Evolutionary conservation across 73 alveolate genomes (phyloP), one percentile per base, ranked within the genome.

Genomic region (Tetrahymena thermophila): DNA sequence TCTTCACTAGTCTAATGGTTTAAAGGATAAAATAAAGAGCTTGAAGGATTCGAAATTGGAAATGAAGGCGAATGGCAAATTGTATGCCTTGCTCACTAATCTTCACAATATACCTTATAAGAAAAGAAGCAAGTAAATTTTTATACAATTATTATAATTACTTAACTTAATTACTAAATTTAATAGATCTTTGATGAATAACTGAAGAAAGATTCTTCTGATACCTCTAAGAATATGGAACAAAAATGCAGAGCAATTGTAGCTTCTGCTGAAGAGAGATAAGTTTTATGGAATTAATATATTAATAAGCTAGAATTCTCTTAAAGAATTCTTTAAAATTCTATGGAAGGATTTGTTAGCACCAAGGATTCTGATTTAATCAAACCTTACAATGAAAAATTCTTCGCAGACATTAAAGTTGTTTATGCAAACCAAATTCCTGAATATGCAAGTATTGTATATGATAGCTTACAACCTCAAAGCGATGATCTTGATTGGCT

Each of bases 301-400:
- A 35, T 85, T 35, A 93, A 95, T 95, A 56, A 95, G 4, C 35
- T 50, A 85, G 94, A 95, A 56, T 94, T 85, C 93, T 95, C 97
- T 19, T 57, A 58, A 10, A 95, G 94, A 57, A 43, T 85, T 6
- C 83, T 50, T 0, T 93, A 94, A 50, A 94, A 95, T 35, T 95
- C 95, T 43, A 95, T 95, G 97, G 56, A 34, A 85, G 97, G 97
- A 34, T 95, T 95, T 93, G 94, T 85, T n/a, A 95, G 84, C 84
- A 93, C 93, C 8, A 89, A 85, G 37, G 56, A 94, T 35, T 43
- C 43, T 44, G 84, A n/a, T 15, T 42, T 16, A 16, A 28, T 85
- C 21, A 93, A 50, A 37, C 94, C 93, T 17, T 95, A 95, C 85
- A 35, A 95, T 23, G 97, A 95, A 34, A 95, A 95, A 28, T 95